These are phyloP conservation scores for Pseudozyma pruni DNA, from an alignment of 1,284 basidiomycete species.

Conservation along the genomic window DNA sequence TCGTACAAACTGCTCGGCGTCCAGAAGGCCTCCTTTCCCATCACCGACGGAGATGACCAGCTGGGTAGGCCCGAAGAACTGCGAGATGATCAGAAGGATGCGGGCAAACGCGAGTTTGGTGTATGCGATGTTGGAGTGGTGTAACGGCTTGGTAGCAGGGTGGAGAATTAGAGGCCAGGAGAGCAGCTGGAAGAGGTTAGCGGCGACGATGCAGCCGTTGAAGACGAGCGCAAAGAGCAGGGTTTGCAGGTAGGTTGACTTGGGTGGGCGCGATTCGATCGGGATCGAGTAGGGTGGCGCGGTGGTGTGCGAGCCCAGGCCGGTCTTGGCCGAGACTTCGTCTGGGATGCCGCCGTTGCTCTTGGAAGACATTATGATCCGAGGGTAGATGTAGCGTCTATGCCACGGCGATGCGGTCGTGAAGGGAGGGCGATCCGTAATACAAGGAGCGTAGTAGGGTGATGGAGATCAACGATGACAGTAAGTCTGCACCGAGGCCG, in stretches of 20 bases:
- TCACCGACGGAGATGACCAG: constrained; percentile 56
- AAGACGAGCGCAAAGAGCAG: constrained; percentile 51
- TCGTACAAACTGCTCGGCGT: constrained; percentile 49
- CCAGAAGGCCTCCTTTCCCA: constrained; percentile 43
- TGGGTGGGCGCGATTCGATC: constrained; percentile 38
- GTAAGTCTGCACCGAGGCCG: too few species aligned
- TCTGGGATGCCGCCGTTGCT: background rate
- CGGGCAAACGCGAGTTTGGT: constrained; percentile 51
- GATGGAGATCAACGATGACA: too few species aligned
- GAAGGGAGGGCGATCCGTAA: too few species aligned
- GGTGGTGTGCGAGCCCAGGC: constrained; percentile 15
- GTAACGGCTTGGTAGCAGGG: constrained; percentile 26
- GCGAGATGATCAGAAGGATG: constrained; percentile 49
- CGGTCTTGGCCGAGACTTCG: constrained; percentile 29
- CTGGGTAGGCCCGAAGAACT: constrained; percentile 58
- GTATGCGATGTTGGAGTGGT: constrained; percentile 44
- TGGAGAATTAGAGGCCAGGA: constrained; percentile 46
- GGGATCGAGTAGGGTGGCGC: constrained; percentile 36
- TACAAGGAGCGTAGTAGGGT: too few species aligned
- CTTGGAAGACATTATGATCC: background rate
- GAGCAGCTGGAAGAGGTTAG: constrained; percentile 48
- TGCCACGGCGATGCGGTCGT: background rate
- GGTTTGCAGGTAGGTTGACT: constrained; percentile 35
- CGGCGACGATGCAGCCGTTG: constrained; percentile 50
- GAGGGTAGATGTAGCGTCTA: background rate